Percentiles rank a stretch among this genome's conserved stretches.
These are phyloP conservation scores for Neonectria ditissima DNA, from an alignment of 2,329 filamentous ascomycete species.

Conservation along the genomic window DNA sequence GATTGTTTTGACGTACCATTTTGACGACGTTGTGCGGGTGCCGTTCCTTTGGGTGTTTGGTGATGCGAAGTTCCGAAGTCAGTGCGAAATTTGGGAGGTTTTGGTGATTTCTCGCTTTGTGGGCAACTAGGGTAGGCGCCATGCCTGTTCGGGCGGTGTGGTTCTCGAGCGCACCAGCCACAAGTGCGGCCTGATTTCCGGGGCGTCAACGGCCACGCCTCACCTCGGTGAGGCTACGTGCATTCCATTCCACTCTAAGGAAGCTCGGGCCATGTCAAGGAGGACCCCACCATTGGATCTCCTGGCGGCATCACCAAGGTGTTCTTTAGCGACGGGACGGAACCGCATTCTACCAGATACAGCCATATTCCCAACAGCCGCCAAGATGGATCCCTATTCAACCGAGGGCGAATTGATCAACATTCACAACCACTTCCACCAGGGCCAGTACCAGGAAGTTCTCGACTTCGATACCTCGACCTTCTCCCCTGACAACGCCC, in stretches of 20 bases:
- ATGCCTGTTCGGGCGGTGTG: conserved; percentile 49
- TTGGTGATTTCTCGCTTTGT: conserved; percentile 60
- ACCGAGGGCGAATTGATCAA: conserved; percentile 79
- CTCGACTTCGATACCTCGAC: conserved; percentile 85
- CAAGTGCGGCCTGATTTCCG: conserved; percentile 39
- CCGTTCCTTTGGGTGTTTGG: conserved; percentile 56
- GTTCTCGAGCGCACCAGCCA: conserved; percentile 43
- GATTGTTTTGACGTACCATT: conserved; percentile 56
- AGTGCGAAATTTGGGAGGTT: conserved; percentile 55
- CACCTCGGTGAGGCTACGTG: conserved; percentile 38
- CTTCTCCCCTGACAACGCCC: conserved; percentile 81
- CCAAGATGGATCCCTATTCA: conserved; percentile 76
- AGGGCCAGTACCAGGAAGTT: conserved; percentile 88
- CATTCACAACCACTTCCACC: conserved; percentile 77
- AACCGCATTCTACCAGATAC: conserved; percentile 31
- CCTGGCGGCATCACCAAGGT: conserved; percentile 46
- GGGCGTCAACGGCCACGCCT: conserved; percentile 41
- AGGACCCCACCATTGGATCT: conserved; percentile 46
- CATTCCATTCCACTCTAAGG: conserved; percentile 10
- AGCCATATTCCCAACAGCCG: conserved; percentile 35
- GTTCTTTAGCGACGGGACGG: conserved; percentile 44
- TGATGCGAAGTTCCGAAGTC: conserved; percentile 55
- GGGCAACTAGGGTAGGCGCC: conserved; percentile 56
- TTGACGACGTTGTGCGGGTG: conserved; percentile 60
- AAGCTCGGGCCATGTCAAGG: conserved; percentile 41